phyloP scores from a whole-genome alignment of 441 rosid species.

The Jatropha podagrica region DNA sequence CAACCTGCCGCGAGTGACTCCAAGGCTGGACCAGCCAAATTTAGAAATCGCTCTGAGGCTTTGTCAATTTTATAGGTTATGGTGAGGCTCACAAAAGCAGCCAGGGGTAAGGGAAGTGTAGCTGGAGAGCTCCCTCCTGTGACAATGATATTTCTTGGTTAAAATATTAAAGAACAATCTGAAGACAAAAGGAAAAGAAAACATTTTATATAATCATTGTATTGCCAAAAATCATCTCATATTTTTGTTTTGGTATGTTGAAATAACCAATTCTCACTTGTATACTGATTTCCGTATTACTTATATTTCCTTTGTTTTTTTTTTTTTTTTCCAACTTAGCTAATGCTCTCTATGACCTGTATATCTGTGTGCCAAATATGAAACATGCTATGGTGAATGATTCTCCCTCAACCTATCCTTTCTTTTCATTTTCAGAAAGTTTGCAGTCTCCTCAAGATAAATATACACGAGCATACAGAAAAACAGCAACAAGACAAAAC shows the following conservation, averaged over 20 bases:
- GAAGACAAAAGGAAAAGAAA: background rate
- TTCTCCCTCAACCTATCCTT: background rate
- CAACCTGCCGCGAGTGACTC: slow-evolving; percentile 87
- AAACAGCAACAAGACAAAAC: slow-evolving; percentile 33
- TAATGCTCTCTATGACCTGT: too few species aligned
- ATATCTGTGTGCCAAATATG: background rate
- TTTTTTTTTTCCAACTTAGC: too few species aligned
- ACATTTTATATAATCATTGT: background rate
- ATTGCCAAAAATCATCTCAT: background rate
- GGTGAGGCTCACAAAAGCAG: slow-evolving; percentile 94
- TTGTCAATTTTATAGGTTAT: slow-evolving; percentile 96
- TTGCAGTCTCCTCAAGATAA: background rate
- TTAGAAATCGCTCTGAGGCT: slow-evolving; percentile 75
- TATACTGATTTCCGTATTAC: too few species aligned
- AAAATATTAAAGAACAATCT: slow-evolving; percentile 13
- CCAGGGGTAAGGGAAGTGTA: slow-evolving; percentile 92
- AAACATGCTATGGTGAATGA: background rate
- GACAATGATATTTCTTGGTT: slow-evolving; percentile 32
- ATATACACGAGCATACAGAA: background rate
- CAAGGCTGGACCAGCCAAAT: slow-evolving; percentile 83
- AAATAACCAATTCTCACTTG: too few species aligned
- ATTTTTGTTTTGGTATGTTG: too few species aligned
- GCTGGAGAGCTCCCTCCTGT: slow-evolving; percentile 89
- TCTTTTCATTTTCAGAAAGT: background rate
- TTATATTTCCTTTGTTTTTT: too few species aligned